Base-by-base conservation (phyloP, 257 asterid genomes). In the Coffea eugenioides region DNA sequence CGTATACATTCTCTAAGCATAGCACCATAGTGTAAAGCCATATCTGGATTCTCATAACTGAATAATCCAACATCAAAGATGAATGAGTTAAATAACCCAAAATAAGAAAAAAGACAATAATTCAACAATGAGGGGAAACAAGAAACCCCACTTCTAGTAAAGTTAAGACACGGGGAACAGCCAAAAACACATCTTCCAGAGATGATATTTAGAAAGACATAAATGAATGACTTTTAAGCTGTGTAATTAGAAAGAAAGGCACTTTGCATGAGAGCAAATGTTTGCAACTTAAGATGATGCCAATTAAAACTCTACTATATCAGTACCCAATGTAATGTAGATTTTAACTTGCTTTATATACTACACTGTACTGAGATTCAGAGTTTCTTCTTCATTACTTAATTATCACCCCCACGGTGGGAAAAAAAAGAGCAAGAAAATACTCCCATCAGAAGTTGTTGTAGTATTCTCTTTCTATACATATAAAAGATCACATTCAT, bases 1-100 rank as follows among this genome's bases (percentile, higher is more conserved):
- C 99, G 97, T 82, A 96, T 96, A 91, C 99, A 96, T 78, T 96
- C 99, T 90, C 97, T 91, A 83, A 94, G 77, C 97, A 96, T 94
- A 80, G 97, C 88, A 79, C 99, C 99, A 79, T 94, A 96, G 73
- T 94, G 98, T 85, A 96, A 90, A 82, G 99, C 97, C 94, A 96
- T 82, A 34, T 96, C 99, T 39, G 84, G 78, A 79, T 90, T 87
- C 73, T 89, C 99, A 70, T 92, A 96, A 74, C 99, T 96, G 87
- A 82, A 77, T 8, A 59, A 45, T 57, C 74, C 73, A 82, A 80
- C 1, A 77, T 27, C 25, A 82, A 81, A 84, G 27, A 68, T 79
- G 71, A 31, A 78, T 69, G 69, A 80, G 79, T 80, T 23, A 69
- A 81, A 80, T 49, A 74, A 34, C 49, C 62, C 14, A 76, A 51